Evolutionary conservation across 2,329 filamentous ascomycete species (phyloP), one percentile per base, ranked within the genome.

Genomic region (Colletotrichum chrysophilum): DNA sequence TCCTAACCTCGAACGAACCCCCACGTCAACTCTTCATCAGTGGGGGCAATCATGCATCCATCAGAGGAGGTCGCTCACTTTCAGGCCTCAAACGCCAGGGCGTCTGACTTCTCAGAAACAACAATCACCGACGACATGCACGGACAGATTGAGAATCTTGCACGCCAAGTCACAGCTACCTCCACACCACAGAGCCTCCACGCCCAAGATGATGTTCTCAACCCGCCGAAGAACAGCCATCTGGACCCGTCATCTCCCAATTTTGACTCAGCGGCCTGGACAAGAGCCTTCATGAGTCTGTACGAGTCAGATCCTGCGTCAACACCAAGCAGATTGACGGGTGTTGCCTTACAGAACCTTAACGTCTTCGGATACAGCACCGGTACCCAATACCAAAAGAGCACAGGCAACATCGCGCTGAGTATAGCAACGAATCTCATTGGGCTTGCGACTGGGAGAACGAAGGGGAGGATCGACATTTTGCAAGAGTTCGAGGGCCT

Each of bases 401-500:
- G 76, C 0, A 70, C 79, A 6, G 71, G 79, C 0, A 80, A 83
- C 28, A 73, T 80, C 48, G 77, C 79, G 2, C 36, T 81, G 3
- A 80, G 74, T 16, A 78, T 71, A 56, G 78, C 77, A 6, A 78
- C 4, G 18, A 58, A 26, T 68, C 74, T 73, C 1, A 14, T 74
- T 21, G 71, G 76, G 0, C 28, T 73, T 5, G 55, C 69, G 8
- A 70, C 70, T 4, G 55, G 77, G 4, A 67, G 60, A 13, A 58
- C 26, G 6, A 66, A 61, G 3, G 64, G 76, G 1, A 72, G 77
- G 16, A 78, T 83, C 3, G 80, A 81, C 21, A 83, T 83, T 8
- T 61, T 83, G 5, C 77, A 76, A 2, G 65, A 79, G 7, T 83
- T 83, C 7, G 81, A 82, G n/a, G 81, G 81, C 14, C 66, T 83